These are phyloP conservation scores for Anaeramoeba ignava DNA, from an alignment of 78 protist genomes.

Conservation along the genomic window DNA sequence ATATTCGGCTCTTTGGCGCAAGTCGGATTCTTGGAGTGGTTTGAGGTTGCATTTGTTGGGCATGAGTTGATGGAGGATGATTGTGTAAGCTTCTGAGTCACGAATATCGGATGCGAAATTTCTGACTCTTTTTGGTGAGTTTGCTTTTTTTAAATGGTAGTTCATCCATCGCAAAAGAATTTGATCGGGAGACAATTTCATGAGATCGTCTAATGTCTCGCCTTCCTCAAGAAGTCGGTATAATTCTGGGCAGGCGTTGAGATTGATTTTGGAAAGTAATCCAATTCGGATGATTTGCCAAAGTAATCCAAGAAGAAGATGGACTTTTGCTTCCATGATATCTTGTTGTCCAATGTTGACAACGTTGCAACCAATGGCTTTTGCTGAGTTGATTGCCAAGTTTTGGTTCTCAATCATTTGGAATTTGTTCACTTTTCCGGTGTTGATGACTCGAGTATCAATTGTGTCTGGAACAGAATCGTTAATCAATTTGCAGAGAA, in stretches of 20 bases:
- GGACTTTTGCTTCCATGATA: constrained; percentile 39
- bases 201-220: constrained; percentile 69
- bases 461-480: constrained; percentile 67
- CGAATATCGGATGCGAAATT: constrained; percentile 71
- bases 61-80: constrained; percentile 69
- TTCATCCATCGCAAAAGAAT: constrained; percentile 87
- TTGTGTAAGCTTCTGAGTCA: constrained; percentile 60
- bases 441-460: constrained; percentile 82
- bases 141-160: constrained; percentile 73
- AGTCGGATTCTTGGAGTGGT: constrained; percentile 38
- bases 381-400: constrained; percentile 68
- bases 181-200: constrained; percentile 66
- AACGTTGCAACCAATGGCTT: constrained; percentile 70
- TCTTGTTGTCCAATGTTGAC: constrained; percentile 77
- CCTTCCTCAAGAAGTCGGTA: constrained; percentile 70
- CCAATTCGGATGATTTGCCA: constrained; percentile 89
- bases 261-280: constrained; percentile 56
- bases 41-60: constrained; percentile 27
- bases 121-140: constrained; percentile 50
- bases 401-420: constrained; percentile 53
- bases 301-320: constrained; percentile 59
- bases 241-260: constrained; percentile 72
- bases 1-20: constrained; percentile 52
- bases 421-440: constrained; percentile 33
- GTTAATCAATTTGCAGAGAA: constrained; percentile 73